phyloP scores from a whole-genome alignment of 2,329 filamentous ascomycete species.

The Ascochyta lentis region DNA sequence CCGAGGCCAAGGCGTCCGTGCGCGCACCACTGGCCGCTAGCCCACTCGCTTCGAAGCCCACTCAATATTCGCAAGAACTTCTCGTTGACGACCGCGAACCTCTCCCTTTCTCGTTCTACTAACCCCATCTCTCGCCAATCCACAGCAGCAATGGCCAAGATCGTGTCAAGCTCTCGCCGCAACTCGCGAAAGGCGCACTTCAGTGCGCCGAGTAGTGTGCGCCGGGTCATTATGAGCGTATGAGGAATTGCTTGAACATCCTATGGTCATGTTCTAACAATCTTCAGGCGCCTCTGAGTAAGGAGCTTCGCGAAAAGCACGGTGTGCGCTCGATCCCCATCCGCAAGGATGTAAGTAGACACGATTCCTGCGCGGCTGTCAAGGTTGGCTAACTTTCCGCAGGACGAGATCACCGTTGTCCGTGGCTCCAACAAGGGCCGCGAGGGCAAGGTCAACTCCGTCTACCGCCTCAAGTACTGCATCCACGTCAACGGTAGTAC shows the following conservation, averaged over 20 bases:
- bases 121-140: slow-evolving; percentile 43
- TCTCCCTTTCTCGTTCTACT: slow-evolving; percentile 22
- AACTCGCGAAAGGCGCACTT: slow-evolving; percentile 99
- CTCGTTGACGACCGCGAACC: slow-evolving; percentile 28
- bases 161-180: slow-evolving; percentile 84
- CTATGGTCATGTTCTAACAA: slow-evolving; percentile 40
- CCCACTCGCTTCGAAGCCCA: slow-evolving; percentile 14
- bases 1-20: slow-evolving; percentile 2
- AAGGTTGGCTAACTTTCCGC: slow-evolving; percentile 37
- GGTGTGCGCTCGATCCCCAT: slow-evolving; percentile 91
- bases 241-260: slow-evolving; percentile 68
- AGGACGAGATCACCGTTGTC: slow-evolving; percentile 86
- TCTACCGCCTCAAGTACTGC: slow-evolving; percentile 83
- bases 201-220: slow-evolving; percentile 89
- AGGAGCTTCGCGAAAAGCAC: slow-evolving; percentile 99
- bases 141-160: slow-evolving; percentile 71
- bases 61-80: slow-evolving; percentile 24
- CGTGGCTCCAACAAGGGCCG: slow-evolving; percentile 96
- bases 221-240: slow-evolving; percentile 85
- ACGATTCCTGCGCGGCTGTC: slow-evolving; percentile 2
- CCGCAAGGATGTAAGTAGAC: slow-evolving; percentile 77
- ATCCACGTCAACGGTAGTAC: slow-evolving; percentile 87
- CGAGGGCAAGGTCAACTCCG: slow-evolving; percentile 96
- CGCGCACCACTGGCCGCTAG: slow-evolving; percentile 1
- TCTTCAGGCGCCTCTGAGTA: slow-evolving; percentile 50